Evolutionary conservation across 371 early-diverging fungal genomes (phyloP).

Genomic region (Haplosporangium sp.): DNA sequence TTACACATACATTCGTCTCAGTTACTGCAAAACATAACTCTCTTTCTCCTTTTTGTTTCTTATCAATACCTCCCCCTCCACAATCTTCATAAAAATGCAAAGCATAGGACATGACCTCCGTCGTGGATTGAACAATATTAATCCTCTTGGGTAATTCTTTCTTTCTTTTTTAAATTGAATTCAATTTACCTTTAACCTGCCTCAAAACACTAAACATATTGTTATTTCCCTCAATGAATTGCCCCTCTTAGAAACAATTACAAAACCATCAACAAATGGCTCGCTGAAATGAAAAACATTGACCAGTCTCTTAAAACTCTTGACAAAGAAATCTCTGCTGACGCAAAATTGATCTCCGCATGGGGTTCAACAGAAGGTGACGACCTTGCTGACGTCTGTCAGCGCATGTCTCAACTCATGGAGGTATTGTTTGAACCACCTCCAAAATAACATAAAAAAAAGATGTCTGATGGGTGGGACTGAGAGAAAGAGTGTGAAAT

Average conservation of each 20-base stretch:
- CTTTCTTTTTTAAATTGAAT: too few species aligned
- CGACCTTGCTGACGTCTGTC: slow-evolving; percentile 48
- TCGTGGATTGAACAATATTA: slow-evolving; percentile 44
- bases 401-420: slow-evolving; percentile 53
- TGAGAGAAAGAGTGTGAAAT: neutral
- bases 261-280: slow-evolving; percentile 54
- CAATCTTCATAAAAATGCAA: slow-evolving; percentile 26
- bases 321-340: slow-evolving; percentile 43
- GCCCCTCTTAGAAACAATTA: slow-evolving; percentile 28
- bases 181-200: too few species aligned
- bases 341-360: slow-evolving; percentile 42
- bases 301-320: slow-evolving; percentile 41
- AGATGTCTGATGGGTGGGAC: neutral
- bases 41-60: neutral
- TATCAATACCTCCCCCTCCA: too few species aligned
- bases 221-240: too few species aligned
- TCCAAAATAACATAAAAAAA: too few species aligned
- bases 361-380: slow-evolving; percentile 52
- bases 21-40: neutral
- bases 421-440: slow-evolving; percentile 24
- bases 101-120: slow-evolving; percentile 54
- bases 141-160: slow-evolving; percentile 36
- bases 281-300: slow-evolving; percentile 52
- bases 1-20: neutral
- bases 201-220: too few species aligned